phyloP scores from a whole-genome alignment of 2,329 filamentous ascomycete genomes.

The Beauveria sp. region DNA sequence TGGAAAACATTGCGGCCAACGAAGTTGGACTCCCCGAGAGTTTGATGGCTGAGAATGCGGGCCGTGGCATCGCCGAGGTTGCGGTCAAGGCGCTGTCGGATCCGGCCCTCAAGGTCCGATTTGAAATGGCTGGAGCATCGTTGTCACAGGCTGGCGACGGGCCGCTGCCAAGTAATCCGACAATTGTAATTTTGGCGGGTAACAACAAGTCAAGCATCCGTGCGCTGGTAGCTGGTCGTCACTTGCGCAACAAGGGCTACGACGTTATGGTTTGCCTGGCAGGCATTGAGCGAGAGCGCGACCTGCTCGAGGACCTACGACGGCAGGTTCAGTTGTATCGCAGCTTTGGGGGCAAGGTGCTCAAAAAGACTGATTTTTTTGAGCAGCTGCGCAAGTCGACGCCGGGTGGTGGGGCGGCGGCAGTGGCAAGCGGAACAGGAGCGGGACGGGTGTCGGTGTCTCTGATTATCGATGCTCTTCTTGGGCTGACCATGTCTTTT shows the following conservation, averaged over 20 bases:
- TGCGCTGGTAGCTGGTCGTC: conserved; percentile 76
- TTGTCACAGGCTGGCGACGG: conserved; percentile 19
- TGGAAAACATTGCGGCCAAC: conserved; percentile 83
- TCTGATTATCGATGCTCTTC: conserved; percentile 79
- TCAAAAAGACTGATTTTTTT: conserved; percentile 53
- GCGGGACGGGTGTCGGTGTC: conserved; percentile 57
- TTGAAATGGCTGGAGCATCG: conserved; percentile 33
- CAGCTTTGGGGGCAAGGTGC: conserved; percentile 70
- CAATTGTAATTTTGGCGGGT: conserved; percentile 76
- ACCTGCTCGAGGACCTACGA: conserved; percentile 71
- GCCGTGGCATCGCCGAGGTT: conserved; percentile 79
- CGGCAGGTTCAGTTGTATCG: conserved; percentile 79
- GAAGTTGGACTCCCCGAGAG: conserved; percentile 83
- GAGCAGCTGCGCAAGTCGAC: conserved; percentile 47
- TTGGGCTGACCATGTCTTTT: conserved; percentile 81
- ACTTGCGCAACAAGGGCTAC: conserved; percentile 75
- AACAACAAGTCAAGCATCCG: conserved; percentile 86
- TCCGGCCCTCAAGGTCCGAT: conserved; percentile 49
- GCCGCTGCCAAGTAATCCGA: conserved; percentile 25
- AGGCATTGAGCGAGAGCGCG: conserved; percentile 73
- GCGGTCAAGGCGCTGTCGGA: conserved; percentile 62
- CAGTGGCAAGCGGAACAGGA: conserved; percentile 29
- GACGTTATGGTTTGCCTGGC: conserved; percentile 78
- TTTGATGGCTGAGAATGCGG: conserved; percentile 86
- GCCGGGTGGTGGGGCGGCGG: conserved; percentile 18